Percentiles rank a stretch among this genome's conserved stretches.
Evolutionary conservation across 305 asterid species (phyloP).

Genomic region (Fraxinus velutina): DNA sequence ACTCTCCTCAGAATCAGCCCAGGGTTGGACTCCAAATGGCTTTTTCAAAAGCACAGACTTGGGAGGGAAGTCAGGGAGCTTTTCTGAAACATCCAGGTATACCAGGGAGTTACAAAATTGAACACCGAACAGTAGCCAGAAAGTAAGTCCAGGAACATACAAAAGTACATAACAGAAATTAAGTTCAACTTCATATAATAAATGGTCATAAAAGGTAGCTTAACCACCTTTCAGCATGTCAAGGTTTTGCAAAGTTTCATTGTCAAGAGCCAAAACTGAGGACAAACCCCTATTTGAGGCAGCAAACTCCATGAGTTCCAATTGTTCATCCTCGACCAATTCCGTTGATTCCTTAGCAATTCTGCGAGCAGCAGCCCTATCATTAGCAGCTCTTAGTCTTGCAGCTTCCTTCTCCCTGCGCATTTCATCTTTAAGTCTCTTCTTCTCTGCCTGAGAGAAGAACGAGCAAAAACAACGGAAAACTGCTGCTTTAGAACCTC

Average conservation of each 20-base stretch:
- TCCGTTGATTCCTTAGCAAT: conserved; percentile 80
- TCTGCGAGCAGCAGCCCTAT: conserved; percentile 80
- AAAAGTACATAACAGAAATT: conserved; percentile 7
- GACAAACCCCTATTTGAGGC: conserved; percentile 57
- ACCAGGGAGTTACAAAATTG: conserved; percentile 21
- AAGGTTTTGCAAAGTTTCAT: conserved; percentile 57
- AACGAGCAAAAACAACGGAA: conserved; percentile 10
- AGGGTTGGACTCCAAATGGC: conserved; percentile 69
- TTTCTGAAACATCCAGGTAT: conserved; percentile 47
- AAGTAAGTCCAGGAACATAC: conserved; percentile 19
- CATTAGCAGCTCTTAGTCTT: conserved; percentile 76
- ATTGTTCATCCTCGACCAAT: conserved; percentile 69
- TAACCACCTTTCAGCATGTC: conserved; percentile 53
- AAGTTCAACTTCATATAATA: neutral
- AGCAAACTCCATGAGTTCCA: conserved; percentile 93
- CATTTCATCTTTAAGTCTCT: conserved; percentile 78
- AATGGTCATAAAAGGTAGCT: neutral
- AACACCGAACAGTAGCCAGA: conserved; percentile 17
- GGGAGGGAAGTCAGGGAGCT: conserved; percentile 70
- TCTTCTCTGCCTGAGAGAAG: conserved; percentile 68
- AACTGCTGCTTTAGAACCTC: neutral
- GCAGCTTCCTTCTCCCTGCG: conserved; percentile 86
- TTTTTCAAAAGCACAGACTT: conserved; percentile 55
- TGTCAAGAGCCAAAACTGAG: conserved; percentile 64
- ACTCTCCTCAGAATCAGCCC: conserved; percentile 71